Conservation (phyloP, 2,329 filamentous ascomycete species). For the Xylaria sp. region DNA sequence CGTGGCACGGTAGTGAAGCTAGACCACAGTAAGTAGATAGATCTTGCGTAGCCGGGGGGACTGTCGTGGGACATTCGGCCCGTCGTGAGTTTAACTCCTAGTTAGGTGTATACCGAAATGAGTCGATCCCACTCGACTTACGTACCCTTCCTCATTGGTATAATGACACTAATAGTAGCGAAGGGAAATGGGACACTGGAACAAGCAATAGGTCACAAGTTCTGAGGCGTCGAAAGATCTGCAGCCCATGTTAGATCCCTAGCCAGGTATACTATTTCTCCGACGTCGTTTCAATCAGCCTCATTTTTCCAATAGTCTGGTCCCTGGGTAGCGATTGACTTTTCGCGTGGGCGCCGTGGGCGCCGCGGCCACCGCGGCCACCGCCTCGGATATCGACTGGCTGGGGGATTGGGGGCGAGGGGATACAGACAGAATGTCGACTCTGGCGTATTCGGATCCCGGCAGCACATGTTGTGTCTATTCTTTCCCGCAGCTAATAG, state of each 20-base stretch:
- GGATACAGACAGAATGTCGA: background rate
- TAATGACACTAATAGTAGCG: background rate
- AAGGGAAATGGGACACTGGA: background rate
- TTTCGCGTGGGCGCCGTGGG: constrained; percentile 36
- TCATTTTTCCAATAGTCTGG: constrained; percentile 45
- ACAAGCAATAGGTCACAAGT: constrained; percentile 5
- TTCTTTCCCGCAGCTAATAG: constrained; percentile 8
- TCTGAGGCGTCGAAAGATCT: constrained; percentile 12
- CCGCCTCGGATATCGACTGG: constrained; percentile 31
- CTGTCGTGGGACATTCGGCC: constrained; percentile 27
- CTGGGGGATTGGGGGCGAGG: background rate
- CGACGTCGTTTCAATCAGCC: constrained; percentile 40
- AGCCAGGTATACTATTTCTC: background rate
- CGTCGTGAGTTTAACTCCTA: constrained; percentile 9
- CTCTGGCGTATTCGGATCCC: constrained; percentile 14
- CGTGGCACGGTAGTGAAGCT: constrained; percentile 1
- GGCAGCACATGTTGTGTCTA: constrained; percentile 11
- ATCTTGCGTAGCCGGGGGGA: constrained; percentile 18
- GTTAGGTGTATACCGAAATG: constrained; percentile 11
- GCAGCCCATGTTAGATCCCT: background rate
- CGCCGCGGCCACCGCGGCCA: too few relatives aligned
- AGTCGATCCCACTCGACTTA: background rate
- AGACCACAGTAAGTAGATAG: constrained; percentile 20
- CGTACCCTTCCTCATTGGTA: background rate
- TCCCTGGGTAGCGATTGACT: constrained; percentile 37